Evolutionary conservation across 192 early-diverging fungal genomes (phyloP).

Genomic region (Entomortierella chlamydospora): DNA sequence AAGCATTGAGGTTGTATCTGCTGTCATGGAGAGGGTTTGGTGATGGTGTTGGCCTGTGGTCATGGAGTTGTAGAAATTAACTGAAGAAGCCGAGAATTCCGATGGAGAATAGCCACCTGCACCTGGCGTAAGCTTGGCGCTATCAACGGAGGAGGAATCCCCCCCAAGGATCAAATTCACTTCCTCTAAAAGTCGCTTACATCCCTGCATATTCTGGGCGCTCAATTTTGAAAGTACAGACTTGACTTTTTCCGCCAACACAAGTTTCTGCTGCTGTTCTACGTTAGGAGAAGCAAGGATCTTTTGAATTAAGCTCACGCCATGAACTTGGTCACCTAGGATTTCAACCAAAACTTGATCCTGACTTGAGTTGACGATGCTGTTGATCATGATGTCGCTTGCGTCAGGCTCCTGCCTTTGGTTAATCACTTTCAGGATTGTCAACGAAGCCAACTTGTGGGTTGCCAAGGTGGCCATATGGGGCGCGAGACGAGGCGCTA

Average conservation of each 20-base stretch:
- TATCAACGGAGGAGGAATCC: constrained; percentile 21
- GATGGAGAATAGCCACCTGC: constrained; percentile 13
- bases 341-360: constrained; percentile 77
- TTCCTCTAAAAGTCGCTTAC: constrained; percentile 85
- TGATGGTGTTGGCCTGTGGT: constrained; percentile 21
- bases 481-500: constrained; percentile 84
- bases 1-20: not conserved
- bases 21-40: constrained; percentile 7
- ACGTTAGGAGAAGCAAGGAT: constrained; percentile 85
- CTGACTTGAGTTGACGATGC: constrained; percentile 80
- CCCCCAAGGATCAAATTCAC: constrained; percentile 57
- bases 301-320: constrained; percentile 89
- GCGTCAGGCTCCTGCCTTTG: constrained; percentile 92
- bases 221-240: constrained; percentile 67
- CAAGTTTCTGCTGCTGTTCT: constrained; percentile 78
- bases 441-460: constrained; percentile 90
- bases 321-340: constrained; percentile 84
- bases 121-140: constrained; percentile 16
- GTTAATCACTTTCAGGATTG: constrained; percentile 90
- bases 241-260: constrained; percentile 81
- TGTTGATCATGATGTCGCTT: constrained; percentile 83
- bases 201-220: constrained; percentile 78
- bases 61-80: constrained; percentile 35
- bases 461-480: constrained; percentile 85
- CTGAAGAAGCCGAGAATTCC: constrained; percentile 18